Percentiles rank a stretch among this genome's conserved stretches.
phyloP scores from a whole-genome alignment of 805 yeast species.

The Yamadazyma philogaea region DNA sequence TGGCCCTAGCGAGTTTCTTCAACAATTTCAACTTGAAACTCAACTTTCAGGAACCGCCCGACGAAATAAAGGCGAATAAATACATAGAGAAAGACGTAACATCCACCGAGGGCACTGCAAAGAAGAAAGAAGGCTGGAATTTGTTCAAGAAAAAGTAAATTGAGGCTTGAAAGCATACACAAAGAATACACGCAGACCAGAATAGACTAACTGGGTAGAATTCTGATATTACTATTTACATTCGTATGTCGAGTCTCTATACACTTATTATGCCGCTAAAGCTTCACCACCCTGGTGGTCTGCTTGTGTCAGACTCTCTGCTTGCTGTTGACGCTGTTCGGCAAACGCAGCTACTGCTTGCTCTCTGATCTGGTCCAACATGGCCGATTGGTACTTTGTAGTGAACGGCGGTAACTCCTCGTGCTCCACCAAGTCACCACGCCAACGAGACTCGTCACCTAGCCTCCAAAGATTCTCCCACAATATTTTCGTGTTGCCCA shows the following conservation, averaged over 20 bases:
- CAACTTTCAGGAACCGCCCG: conserved; percentile 8
- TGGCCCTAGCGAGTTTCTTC: conserved; percentile 24
- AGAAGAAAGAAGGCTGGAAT: conserved; percentile 11
- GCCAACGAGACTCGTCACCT: conserved; percentile 79
- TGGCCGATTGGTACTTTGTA: conserved; percentile 64
- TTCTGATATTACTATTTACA: neutral
- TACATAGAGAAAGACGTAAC: conserved; percentile 12
- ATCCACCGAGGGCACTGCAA: neutral
- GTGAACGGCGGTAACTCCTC: conserved; percentile 53
- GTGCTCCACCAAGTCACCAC: conserved; percentile 55
- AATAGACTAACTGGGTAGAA: neutral
- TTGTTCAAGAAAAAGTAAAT: conserved; percentile 7
- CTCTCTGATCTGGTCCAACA: conserved; percentile 58
- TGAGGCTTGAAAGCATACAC: neutral
- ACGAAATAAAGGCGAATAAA: conserved; percentile 20
- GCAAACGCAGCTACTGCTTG: conserved; percentile 36
- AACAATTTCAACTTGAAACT: conserved; percentile 20
- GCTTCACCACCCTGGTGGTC: neutral
- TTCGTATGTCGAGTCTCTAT: neutral
- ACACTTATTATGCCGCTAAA: neutral
- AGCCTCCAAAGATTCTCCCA: conserved; percentile 91
- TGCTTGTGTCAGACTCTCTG: neutral
- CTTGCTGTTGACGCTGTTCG: neutral
- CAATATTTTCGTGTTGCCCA: conserved; percentile 48
- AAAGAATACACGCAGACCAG: neutral